Base-by-base conservation (phyloP, 2,329 filamentous ascomycete species). In the Fusarium goolgardi region DNA sequence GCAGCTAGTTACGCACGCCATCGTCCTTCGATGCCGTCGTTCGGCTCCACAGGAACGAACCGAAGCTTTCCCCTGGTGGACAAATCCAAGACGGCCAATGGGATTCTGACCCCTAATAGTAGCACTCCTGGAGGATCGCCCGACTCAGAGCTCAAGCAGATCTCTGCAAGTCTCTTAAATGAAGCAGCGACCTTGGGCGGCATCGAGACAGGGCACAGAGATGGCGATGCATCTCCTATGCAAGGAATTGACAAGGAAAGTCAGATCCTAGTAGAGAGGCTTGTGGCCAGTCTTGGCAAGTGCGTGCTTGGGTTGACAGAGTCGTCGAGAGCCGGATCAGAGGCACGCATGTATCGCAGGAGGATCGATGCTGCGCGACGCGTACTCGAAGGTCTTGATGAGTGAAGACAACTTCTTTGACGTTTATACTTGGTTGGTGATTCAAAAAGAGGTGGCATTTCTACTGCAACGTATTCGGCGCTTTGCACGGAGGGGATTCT, bases 311-410 rank as follows among this genome's bases (percentile, higher is more conserved):
- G 83, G 31, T 71, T 90, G 65, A 82, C 85, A 59, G 83, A 91
- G 78, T 78, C 82, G 52, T 81, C 86, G 67, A 79, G 80, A 67
- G 79, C 85, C 59, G 83, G 84, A 71, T 79, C 86, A 63, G 86
- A 92, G 70, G 85, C 84, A 50, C 83, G 89, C 55, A 83, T 90
- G 61, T 88, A 91, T 77, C 84, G 93, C 62, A 83, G 91, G 66
- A 85, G 91, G 69, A 84, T 97, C 51, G 92, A 96, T 69, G 87
- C 88, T 53, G 94, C 93, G 7, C 88, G 89, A 62, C 84, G 87
- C 53, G 85, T 92, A 5, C 81, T 97, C 31, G 92, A 95, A 69
- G 92, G 92, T 7, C 80, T 89, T 61, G 85, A 89, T 66, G 83
- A 83, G 31, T 71, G 43, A 59, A 55, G 58, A 31, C 31, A 39